These are phyloP conservation scores for Brassica balearica DNA, from an alignment of 441 rosid species.

Conservation along the genomic window DNA sequence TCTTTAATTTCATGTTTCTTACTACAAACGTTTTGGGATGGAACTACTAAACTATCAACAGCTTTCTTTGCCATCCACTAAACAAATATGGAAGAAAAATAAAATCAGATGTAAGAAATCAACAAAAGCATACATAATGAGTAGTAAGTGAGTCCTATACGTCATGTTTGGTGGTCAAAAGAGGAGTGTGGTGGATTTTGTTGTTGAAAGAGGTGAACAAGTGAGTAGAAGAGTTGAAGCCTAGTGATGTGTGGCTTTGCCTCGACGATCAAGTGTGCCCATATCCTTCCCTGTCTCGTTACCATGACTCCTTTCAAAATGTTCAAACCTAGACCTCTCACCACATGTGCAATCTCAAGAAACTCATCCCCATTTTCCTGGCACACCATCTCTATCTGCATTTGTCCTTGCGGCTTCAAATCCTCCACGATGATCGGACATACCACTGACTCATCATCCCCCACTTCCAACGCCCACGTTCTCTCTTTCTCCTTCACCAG, in stretches of 20 bases:
- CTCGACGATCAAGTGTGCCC: constrained; percentile 90
- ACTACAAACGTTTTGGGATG: too few relatives aligned
- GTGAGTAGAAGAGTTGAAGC: constrained; percentile 81
- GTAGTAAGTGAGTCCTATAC: constrained; percentile 3
- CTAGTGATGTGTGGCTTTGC: constrained; percentile 72
- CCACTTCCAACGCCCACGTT: constrained; percentile 90
- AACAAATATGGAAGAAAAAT: too few relatives aligned
- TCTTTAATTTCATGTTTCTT: too few relatives aligned
- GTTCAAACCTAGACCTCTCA: constrained; percentile 71
- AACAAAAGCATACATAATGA: background rate
- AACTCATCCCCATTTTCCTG: constrained; percentile 68
- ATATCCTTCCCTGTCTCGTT: constrained; percentile 59
- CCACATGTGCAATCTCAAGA: constrained; percentile 82
- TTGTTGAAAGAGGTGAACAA: constrained; percentile 56
- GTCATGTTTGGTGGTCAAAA: background rate
- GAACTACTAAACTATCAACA: too few relatives aligned
- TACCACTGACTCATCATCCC: constrained; percentile 58
- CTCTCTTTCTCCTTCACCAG: constrained; percentile 57
- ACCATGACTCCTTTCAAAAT: constrained; percentile 89
- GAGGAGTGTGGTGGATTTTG: background rate
- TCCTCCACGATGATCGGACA: constrained; percentile 94
- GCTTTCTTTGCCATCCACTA: too few relatives aligned
- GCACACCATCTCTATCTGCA: constrained; percentile 96
- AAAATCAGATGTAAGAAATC: background rate
- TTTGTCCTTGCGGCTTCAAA: constrained; percentile 66